Percentiles rank a stretch among this genome's conserved stretches.
Evolutionary conservation across 805 yeast species (phyloP).

Genomic region (Myxozyma sirexii): DNA sequence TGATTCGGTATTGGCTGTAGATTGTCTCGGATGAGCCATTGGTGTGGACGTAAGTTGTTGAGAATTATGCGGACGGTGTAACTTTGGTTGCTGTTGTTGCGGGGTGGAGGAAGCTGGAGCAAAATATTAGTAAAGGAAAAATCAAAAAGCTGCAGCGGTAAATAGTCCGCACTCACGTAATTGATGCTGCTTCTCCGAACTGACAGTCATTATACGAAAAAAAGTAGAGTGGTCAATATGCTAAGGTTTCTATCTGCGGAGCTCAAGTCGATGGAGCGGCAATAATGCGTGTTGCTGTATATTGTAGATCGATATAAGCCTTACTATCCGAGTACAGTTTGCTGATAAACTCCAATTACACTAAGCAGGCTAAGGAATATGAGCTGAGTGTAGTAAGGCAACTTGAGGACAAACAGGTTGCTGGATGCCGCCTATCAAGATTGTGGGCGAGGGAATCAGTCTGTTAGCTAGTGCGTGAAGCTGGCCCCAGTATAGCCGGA

Average conservation of each 20-base stretch:
- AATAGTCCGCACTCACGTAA: neutral
- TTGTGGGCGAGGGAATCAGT: too few species aligned
- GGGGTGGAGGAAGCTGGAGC: constrained; percentile 1
- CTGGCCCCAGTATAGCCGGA: too few species aligned
- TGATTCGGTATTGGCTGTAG: neutral
- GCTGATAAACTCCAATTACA: too few species aligned
- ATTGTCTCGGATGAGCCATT: neutral
- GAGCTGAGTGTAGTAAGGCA: too few species aligned
- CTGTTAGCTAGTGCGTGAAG: too few species aligned
- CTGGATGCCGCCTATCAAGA: too few species aligned
- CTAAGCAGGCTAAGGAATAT: too few species aligned
- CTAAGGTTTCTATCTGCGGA: neutral
- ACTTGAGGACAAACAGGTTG: too few species aligned
- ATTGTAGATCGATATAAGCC: too few species aligned
- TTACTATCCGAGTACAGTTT: too few species aligned
- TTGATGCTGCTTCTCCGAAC: neutral
- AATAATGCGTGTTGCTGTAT: too few species aligned
- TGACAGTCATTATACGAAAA: neutral
- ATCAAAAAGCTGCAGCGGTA: too few species aligned
- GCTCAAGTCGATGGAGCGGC: neutral
- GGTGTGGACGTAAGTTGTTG: neutral
- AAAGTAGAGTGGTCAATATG: neutral
- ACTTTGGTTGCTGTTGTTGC: neutral
- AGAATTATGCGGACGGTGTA: neutral
- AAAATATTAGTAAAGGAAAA: neutral